phyloP scores from a whole-genome alignment of 2,329 filamentous ascomycete genomes.

The Fusarium ramigenum region DNA sequence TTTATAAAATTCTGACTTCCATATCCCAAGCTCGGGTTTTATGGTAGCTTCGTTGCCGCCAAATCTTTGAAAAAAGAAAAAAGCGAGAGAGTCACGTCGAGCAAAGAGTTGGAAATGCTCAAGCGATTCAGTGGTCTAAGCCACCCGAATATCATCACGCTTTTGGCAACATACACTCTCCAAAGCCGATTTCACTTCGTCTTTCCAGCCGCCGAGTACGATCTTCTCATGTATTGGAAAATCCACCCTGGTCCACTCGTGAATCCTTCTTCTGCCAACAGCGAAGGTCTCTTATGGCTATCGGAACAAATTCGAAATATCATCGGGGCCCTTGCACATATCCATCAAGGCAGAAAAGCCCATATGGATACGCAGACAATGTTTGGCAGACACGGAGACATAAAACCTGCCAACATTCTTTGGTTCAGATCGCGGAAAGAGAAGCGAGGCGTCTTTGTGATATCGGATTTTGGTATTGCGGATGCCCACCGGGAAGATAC shows the following conservation, averaged over 20 bases:
- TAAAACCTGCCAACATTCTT: neutral
- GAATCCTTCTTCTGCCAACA: neutral
- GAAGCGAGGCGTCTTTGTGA: neutral
- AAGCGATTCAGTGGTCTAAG: neutral
- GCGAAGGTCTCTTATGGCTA: neutral
- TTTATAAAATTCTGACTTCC: too few species aligned
- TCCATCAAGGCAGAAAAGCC: fast-evolving
- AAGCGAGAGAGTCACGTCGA: too few species aligned
- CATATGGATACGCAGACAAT: neutral
- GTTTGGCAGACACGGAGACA: neutral
- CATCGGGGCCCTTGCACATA: neutral
- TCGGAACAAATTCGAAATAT: neutral
- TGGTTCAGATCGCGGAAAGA: neutral
- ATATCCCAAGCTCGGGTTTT: neutral
- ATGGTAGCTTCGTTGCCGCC: neutral
- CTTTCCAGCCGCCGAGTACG: neutral
- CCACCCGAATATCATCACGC: neutral
- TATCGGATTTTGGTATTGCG: neutral
- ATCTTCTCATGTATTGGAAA: neutral
- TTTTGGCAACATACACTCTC: neutral
- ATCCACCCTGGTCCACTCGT: neutral
- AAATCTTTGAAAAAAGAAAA: neutral
- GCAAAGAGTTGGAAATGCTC: neutral
- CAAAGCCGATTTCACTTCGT: neutral
- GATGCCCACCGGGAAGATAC: neutral